Base-by-base conservation (phyloP, 202 grass and related monocot genomes). In the Dendrocalamus latiflorus region DNA sequence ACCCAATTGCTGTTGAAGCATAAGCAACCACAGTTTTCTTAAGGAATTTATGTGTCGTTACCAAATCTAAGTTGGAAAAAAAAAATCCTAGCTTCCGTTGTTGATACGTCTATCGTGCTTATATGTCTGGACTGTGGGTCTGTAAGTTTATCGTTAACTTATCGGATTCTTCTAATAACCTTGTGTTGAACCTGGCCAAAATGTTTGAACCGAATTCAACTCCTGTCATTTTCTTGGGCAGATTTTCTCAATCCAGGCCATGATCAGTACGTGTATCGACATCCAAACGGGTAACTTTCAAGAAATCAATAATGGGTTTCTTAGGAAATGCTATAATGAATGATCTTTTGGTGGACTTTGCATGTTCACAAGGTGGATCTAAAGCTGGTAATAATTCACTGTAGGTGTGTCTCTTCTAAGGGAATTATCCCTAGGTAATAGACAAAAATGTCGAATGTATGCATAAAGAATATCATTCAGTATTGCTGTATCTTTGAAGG, bases 191-290 rank as follows among this genome's bases (percentile, higher is more conserved):
- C 4, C 18, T 33, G 25, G 8, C 47, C 4, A 6, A 21, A 41
- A 36, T 68, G 9, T 17, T 41, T 68, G 0, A 70, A 50, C 21
- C 41, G 4, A 6, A 92, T 64, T 61, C 8, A 24, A 65, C 2
- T 77, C 6, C 28, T 70, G 1, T 22, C 2, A 15, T 41, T 77
- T 78, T 57, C 5, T 81, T 83, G 34, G n/a, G 57, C 89, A 98
- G 92, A 93, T 88, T 95, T 93, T 88, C 68, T 87, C 68, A 98
- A 95, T 72, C 92, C 91, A 53, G 93, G 91, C 34, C 89, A 98
- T 85, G 95, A 98, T 83, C 95, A 98, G 60, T 95, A 86, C 4
- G 86, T 98, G 24, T 98, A 98, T 58, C 93, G 95, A 4, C 95
- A 98, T 80, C 87, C 91, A 43, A 95, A 98, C 3, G 91, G 95